A percentile compares a stretch with the other conserved stretches of the same genome.
phyloP scores from a whole-genome alignment of 495 filamentous ascomycete genomes.

The Lichina pygmaea region DNA sequence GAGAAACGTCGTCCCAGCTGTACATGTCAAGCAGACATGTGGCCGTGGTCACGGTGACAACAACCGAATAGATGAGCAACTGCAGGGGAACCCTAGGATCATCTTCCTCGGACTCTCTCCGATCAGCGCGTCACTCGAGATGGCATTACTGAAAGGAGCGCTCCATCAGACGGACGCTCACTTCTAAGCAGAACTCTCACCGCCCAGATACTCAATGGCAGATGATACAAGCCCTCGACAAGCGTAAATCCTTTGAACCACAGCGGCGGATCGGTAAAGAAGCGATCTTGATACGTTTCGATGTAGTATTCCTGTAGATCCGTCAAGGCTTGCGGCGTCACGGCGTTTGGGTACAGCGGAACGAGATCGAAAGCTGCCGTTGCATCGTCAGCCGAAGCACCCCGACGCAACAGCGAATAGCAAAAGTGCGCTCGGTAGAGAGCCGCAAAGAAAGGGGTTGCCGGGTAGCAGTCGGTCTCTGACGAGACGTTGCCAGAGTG shows the following conservation, averaged over 20 bases:
- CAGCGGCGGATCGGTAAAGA: slow-evolving; percentile 34
- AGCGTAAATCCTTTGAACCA: slow-evolving; percentile 48
- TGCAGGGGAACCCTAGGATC: slow-evolving; percentile 32
- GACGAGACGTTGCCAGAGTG: too few species aligned
- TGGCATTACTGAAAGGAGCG: background rate
- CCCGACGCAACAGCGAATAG: background rate
- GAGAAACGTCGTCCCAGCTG: slow-evolving; percentile 27
- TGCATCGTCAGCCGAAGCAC: background rate
- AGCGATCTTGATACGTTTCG: slow-evolving; percentile 43
- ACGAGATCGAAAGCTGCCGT: slow-evolving; percentile 34
- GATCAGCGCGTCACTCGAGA: background rate
- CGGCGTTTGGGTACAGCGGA: slow-evolving; percentile 29
- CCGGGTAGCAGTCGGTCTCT: background rate
- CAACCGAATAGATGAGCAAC: slow-evolving; percentile 38
- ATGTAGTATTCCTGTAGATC: slow-evolving; percentile 34
- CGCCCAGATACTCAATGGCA: slow-evolving; percentile 41
- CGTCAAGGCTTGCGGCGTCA: slow-evolving; percentile 23
- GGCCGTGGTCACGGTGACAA: slow-evolving; percentile 44
- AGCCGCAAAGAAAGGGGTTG: background rate
- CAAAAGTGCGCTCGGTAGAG: background rate
- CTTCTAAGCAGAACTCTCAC: slow-evolving; percentile 18
- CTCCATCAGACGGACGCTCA: background rate
- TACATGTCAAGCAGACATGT: slow-evolving; percentile 30
- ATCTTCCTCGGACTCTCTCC: slow-evolving; percentile 13
- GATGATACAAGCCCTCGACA: slow-evolving; percentile 41